phyloP scores from a whole-genome alignment of 257 asterid species.

The Craterostigma plantagineum region DNA sequence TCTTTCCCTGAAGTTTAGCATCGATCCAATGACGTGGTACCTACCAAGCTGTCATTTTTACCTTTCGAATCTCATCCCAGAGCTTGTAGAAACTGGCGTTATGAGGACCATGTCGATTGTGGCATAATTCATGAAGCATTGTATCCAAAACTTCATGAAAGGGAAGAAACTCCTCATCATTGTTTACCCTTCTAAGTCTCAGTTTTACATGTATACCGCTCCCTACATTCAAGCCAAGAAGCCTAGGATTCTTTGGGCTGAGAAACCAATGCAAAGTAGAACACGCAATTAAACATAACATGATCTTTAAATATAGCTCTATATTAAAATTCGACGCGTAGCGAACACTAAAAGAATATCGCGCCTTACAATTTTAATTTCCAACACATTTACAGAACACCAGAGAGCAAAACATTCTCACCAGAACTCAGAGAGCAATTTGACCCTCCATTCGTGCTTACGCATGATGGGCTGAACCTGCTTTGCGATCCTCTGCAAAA shows the following conservation, averaged over 20 bases:
- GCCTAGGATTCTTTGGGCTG: constrained; percentile 43
- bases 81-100: constrained; percentile 80
- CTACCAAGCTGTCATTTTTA: constrained; percentile 1
- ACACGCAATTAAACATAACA: too few relatives aligned
- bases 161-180: constrained; percentile 58
- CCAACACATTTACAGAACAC: not conserved
- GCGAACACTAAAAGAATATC: too few relatives aligned
- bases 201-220: constrained; percentile 54
- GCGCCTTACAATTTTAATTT: too few relatives aligned
- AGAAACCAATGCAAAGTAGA: constrained; percentile 7
- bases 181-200: constrained; percentile 65
- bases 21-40: not conserved
- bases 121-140: constrained; percentile 96
- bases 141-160: constrained; percentile 68
- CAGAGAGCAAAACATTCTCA: constrained; percentile 11
- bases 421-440: constrained; percentile 77
- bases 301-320: too few relatives aligned
- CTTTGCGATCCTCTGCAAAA: constrained; percentile 50
- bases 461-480: constrained; percentile 95
- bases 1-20: too few relatives aligned
- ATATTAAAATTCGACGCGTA: too few relatives aligned
- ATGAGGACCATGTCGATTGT: constrained; percentile 75
- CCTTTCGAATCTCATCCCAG: constrained; percentile 91
- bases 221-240: constrained; percentile 80
- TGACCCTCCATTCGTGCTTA: constrained; percentile 86